These are phyloP conservation scores for Trapa bicornis DNA, from an alignment of 345 rosid genomes.

Conservation along the genomic window DNA sequence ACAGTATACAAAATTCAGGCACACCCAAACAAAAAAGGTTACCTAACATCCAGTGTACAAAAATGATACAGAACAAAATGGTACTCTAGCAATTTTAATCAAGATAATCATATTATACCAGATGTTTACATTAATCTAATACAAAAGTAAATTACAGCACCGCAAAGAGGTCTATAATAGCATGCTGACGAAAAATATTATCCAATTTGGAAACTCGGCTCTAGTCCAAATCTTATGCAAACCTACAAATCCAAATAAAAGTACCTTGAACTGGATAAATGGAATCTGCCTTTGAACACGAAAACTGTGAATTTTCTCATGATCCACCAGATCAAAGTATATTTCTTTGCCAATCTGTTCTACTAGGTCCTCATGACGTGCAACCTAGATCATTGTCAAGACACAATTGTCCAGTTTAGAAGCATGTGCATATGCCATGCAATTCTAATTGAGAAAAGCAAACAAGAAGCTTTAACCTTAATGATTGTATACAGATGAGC, in stretches of 20 bases:
- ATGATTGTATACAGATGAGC: conserved; percentile 51
- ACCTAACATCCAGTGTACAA: not conserved
- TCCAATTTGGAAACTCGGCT: not conserved
- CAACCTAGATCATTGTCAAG: conserved; percentile 22
- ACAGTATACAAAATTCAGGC: not conserved
- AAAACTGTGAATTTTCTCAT: conserved; percentile 45
- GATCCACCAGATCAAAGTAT: conserved; percentile 56
- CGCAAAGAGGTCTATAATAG: not conserved
- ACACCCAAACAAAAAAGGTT: not conserved
- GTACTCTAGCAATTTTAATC: not conserved
- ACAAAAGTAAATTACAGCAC: not conserved
- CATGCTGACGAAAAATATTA: not conserved
- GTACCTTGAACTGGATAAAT: conserved; percentile 36
- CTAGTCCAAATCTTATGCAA: too few relatives aligned
- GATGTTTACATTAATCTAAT: not conserved
- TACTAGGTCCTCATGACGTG: conserved; percentile 35
- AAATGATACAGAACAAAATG: not conserved
- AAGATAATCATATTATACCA: not conserved
- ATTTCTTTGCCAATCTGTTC: conserved; percentile 51
- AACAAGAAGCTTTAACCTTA: conserved; percentile 21
- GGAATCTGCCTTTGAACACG: conserved; percentile 45
- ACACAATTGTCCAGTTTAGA: not conserved
- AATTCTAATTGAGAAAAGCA: conserved; percentile 1
- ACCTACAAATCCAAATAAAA: not conserved
- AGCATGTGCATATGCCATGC: not conserved